These are phyloP conservation scores for Onygenales sp. DNA, from an alignment of 2,329 filamentous ascomycete genomes.

Conservation along the genomic window DNA sequence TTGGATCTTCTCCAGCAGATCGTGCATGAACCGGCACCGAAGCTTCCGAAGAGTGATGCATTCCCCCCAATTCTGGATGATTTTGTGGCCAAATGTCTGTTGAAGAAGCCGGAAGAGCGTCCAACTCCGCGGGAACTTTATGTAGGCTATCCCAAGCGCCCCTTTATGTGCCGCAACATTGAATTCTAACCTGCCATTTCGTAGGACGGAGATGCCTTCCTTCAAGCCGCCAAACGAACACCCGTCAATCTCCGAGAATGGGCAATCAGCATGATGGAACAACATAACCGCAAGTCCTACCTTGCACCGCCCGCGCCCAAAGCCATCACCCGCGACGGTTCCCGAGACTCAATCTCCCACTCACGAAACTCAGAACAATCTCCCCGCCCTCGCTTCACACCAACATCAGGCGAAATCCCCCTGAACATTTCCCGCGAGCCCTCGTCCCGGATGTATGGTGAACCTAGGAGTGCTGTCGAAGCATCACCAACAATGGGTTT, in stretches of 20 bases:
- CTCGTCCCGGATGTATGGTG: conserved; percentile 17
- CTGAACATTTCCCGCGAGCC: conserved; percentile 38
- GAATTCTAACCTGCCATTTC: conserved; percentile 16
- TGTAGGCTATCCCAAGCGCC: conserved; percentile 44
- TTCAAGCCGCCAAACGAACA: conserved; percentile 92
- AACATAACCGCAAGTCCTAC: conserved; percentile 91
- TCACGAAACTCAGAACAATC: conserved; percentile 22
- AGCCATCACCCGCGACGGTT: conserved; percentile 56
- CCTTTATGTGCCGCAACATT: background rate
- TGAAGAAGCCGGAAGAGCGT: conserved; percentile 78
- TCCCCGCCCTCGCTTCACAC: conserved; percentile 44
- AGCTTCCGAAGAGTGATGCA: conserved; percentile 89
- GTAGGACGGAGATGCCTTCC: conserved; percentile 84
- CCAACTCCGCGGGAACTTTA: conserved; percentile 91
- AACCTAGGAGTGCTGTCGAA: conserved; percentile 15
- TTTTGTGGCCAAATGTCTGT: conserved; percentile 92
- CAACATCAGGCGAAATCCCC: conserved; percentile 64
- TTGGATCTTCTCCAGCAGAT: conserved; percentile 94
- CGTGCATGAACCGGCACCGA: conserved; percentile 89
- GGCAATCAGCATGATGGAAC: conserved; percentile 89
- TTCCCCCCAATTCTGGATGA: conserved; percentile 93
- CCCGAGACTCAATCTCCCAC: conserved; percentile 42
- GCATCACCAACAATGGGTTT: conserved; percentile 27
- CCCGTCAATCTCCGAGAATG: conserved; percentile 89
- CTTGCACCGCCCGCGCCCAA: conserved; percentile 73